These are phyloP conservation scores for Lasiosphaeria ovina DNA, from an alignment of 495 filamentous ascomycete genomes.

Conservation along the genomic window DNA sequence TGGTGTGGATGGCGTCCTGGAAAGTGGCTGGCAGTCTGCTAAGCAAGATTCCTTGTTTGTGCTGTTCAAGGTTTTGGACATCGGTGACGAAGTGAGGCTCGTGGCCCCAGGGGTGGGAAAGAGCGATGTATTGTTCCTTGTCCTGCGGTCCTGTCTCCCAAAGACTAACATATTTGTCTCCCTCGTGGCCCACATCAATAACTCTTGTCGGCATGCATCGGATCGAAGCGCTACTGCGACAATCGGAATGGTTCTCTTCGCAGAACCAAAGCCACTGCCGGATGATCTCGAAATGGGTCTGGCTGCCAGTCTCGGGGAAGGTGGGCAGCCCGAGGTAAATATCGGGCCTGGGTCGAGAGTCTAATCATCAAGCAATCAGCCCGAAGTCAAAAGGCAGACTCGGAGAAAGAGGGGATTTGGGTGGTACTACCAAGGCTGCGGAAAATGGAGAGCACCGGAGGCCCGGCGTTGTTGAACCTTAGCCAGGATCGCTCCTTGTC, in stretches of 20 bases:
- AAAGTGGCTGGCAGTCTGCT: slow-evolving; percentile 20
- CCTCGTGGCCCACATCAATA: slow-evolving; percentile 17
- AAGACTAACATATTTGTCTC: slow-evolving; percentile 7
- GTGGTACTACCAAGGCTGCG: not conserved
- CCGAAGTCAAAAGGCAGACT: not conserved
- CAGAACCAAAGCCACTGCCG: not conserved
- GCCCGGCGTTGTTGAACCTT: slow-evolving; percentile 1
- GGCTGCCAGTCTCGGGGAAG: slow-evolving; percentile 13
- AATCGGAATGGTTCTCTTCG: no score
- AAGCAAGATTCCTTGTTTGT: slow-evolving; percentile 13
- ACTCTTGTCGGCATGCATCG: slow-evolving; percentile 20
- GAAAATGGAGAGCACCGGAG: slow-evolving; percentile 9
- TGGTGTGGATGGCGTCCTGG: slow-evolving; percentile 19
- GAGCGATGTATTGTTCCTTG: slow-evolving; percentile 10
- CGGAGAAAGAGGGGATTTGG: not conserved
- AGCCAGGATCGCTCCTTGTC: slow-evolving; percentile 1
- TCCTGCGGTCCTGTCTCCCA: slow-evolving; percentile 11
- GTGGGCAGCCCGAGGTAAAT: slow-evolving; percentile 17
- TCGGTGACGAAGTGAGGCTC: slow-evolving; percentile 10
- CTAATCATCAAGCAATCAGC: not conserved
- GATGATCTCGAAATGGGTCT: slow-evolving; percentile 18
- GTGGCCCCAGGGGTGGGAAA: slow-evolving; percentile 19
- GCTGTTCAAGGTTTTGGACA: not conserved
- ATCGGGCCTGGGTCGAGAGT: slow-evolving; percentile 8
- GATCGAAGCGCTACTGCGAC: not conserved